Percentiles rank a stretch among this genome's conserved stretches.
Conservation (phyloP, 169 alveolate genomes). For the Plasmodium gonderi region DNA sequence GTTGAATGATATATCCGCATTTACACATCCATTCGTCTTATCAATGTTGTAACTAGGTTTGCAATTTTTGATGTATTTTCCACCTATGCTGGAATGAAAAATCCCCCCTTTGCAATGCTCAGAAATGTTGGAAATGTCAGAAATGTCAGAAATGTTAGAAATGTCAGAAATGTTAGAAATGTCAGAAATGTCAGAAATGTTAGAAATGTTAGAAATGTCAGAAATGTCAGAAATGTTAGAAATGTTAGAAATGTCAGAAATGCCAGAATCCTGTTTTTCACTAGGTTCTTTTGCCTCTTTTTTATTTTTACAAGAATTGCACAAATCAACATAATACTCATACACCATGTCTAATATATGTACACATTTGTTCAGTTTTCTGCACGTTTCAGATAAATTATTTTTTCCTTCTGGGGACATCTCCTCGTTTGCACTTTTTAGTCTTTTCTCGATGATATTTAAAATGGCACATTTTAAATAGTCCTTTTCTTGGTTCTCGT, state of each 20-base stretch:
- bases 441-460: not conserved
- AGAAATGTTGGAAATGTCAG: too few relatives aligned
- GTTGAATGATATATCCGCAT: not conserved
- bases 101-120: too few relatives aligned
- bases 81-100: not conserved
- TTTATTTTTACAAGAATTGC: not conserved
- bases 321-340: not conserved
- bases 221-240: too few relatives aligned
- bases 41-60: not conserved
- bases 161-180: too few relatives aligned
- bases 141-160: too few relatives aligned
- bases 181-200: too few relatives aligned
- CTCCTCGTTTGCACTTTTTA: not conserved
- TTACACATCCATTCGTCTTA: not conserved
- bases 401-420: not conserved
- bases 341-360: not conserved
- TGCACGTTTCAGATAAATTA: not conserved
- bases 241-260: too few relatives aligned
- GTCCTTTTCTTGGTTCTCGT: not conserved
- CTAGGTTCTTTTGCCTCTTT: not conserved
- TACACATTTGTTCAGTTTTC: conserved; percentile 8
- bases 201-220: too few relatives aligned
- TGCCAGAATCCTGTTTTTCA: too few relatives aligned
- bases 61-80: not conserved
- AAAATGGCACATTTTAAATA: conserved; percentile 1